Evolutionary conservation across 2,329 filamentous ascomycete species (phyloP), one percentile per base, ranked within the genome.

Genomic region (Aspergillus fructus): DNA sequence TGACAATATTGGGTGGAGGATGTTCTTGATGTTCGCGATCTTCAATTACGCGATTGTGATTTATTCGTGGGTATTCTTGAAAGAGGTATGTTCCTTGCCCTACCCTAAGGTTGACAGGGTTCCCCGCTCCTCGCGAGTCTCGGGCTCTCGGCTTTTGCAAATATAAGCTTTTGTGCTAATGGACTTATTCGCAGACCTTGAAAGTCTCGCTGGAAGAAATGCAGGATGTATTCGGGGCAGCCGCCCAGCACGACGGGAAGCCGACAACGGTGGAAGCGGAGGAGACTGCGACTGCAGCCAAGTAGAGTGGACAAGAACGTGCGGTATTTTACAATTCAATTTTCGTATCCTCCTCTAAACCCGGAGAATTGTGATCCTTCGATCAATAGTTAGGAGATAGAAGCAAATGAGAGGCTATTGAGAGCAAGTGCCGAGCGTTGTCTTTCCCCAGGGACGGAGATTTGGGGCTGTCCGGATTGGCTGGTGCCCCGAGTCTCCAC

Each of bases 21-120:
- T 78, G 3, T 82, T 81, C 56, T 63, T 82, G 56, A 80, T 81
- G 76, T 81, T 81, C 67, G 72, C 71, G 21, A 76, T 80, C 24
- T 79, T 81, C 65, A 80, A 81, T 63, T 79, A 75, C 58, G 69
- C 76, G 1, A 74, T 79, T 15, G 75, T 79, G 0, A 64, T 71
- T 11, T 81, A 79, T 59, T 71, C 75, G 6, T 80, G 71, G 67
- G 67, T 79, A 40, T 68, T 80, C 43, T 68, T 80, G 60, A 76
- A 73, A 50, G 76, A 71, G 64, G 68, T 71, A 51, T 33, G 62
- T 66, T 39, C 11, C 30, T 34, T 50, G 6, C 27, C 24, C 24
- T 21, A 4, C 24, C 24, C 24, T 27, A 27, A 27, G 2, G 2
- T 11, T 30, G 9, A 30, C 27, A 30, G 27, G 27, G 27, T 30